phyloP scores from a whole-genome alignment of 2,329 filamentous ascomycete species.

The Didymella pinodella region DNA sequence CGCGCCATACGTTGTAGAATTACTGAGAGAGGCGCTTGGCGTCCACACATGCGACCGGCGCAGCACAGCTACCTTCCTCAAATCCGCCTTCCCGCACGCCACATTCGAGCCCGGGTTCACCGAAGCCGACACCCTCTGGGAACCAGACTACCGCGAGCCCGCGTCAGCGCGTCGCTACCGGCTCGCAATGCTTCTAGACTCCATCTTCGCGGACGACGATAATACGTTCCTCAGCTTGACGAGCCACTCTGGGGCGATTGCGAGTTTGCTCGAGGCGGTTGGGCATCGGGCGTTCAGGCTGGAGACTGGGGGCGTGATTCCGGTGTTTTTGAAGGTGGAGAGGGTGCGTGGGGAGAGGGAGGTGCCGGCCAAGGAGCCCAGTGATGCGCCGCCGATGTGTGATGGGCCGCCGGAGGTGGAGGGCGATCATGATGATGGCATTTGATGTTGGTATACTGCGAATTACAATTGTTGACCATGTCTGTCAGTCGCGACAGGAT shows the following conservation, averaged over 20 bases:
- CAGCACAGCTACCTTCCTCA: constrained; percentile 60
- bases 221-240: constrained; percentile 62
- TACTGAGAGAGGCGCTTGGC: constrained; percentile 70
- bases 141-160: constrained; percentile 48
- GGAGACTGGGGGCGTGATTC: constrained; percentile 72
- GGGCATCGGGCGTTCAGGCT: constrained; percentile 67
- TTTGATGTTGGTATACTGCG: too few species aligned
- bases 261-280: constrained; percentile 62
- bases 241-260: constrained; percentile 66
- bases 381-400: constrained; percentile 44
- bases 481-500: too few species aligned
- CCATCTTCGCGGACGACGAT: constrained; percentile 60
- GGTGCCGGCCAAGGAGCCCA: constrained; percentile 42
- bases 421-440: not conserved
- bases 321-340: constrained; percentile 69
- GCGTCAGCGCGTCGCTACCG: constrained; percentile 33
- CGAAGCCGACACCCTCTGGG: constrained; percentile 65
- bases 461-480: too few species aligned
- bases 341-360: constrained; percentile 48
- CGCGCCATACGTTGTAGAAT: constrained; percentile 68
- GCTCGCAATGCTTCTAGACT: constrained; percentile 55
- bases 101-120: constrained; percentile 67
- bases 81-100: constrained; percentile 63
- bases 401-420: constrained; percentile 27
- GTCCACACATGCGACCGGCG: constrained; percentile 74